These are phyloP conservation scores for Clathrospora elynae DNA, from an alignment of 2,329 filamentous ascomycete genomes.

Conservation along the genomic window DNA sequence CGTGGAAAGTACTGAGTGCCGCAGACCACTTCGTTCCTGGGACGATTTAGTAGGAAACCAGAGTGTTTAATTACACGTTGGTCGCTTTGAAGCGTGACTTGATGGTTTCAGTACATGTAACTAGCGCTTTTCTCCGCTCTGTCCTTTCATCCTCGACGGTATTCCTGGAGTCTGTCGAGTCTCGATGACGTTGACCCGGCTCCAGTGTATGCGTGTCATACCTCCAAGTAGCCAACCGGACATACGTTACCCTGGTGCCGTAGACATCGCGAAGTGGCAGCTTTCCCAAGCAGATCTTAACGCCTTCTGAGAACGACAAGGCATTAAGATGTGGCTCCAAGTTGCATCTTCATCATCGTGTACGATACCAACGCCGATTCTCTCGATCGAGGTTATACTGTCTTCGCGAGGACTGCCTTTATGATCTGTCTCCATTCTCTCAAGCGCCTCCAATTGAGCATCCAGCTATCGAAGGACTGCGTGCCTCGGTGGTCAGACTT, in stretches of 20 bases:
- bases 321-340: conserved; percentile 38
- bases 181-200: not conserved
- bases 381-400: conserved; percentile 32
- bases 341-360: conserved; percentile 26
- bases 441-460: conserved; percentile 37
- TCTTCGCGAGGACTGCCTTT: conserved; percentile 39
- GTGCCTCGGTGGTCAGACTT: too few species aligned
- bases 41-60: too few species aligned
- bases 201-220: not conserved
- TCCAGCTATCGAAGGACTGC: conserved; percentile 34
- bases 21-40: too few species aligned
- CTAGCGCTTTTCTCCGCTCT: too few species aligned
- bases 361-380: conserved; percentile 19
- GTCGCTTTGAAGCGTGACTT: too few species aligned
- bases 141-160: too few species aligned
- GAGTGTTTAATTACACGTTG: too few species aligned
- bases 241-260: conserved; percentile 29
- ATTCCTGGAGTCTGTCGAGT: conserved; percentile 25
- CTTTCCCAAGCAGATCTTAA: conserved; percentile 34
- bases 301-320: conserved; percentile 27
- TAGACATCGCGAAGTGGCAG: conserved; percentile 33
- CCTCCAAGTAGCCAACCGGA: conserved; percentile 26
- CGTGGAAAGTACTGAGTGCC: too few species aligned
- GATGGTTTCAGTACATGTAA: too few species aligned
- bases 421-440: conserved; percentile 38